Percentiles rank a stretch among this genome's conserved stretches.
These are phyloP conservation scores for Salix caprea DNA, from an alignment of 345 rosid species.

Conservation along the genomic window DNA sequence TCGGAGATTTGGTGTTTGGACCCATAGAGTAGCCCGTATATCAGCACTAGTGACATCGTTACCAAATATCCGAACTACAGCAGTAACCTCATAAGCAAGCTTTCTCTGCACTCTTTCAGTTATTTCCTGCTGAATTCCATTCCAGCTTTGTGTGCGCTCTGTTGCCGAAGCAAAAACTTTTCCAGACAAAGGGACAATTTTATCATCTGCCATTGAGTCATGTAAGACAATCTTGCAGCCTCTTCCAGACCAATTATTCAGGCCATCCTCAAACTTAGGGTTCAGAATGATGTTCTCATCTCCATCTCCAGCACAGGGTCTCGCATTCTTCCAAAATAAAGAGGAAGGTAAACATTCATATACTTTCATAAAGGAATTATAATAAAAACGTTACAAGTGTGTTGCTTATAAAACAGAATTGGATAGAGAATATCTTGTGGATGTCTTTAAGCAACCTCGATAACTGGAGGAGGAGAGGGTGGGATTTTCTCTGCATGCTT, in stretches of 20 bases:
- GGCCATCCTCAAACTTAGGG: slow-evolving; percentile 75
- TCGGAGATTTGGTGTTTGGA: slow-evolving; percentile 55
- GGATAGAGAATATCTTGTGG: not conserved
- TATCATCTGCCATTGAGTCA: slow-evolving; percentile 74
- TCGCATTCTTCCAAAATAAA: slow-evolving; percentile 5
- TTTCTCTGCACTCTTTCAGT: slow-evolving; percentile 71
- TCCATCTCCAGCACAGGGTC: slow-evolving; percentile 22
- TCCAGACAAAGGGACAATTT: slow-evolving; percentile 64
- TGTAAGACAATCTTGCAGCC: slow-evolving; percentile 75
- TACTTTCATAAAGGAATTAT: not conserved
- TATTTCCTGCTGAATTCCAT: slow-evolving; percentile 86
- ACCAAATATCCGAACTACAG: slow-evolving; percentile 73
- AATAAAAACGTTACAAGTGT: no score
- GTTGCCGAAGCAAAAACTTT: slow-evolving; percentile 71
- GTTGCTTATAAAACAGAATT: not conserved
- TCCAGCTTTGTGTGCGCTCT: slow-evolving; percentile 83
- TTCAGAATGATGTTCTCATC: slow-evolving; percentile 61
- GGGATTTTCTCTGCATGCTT: no score
- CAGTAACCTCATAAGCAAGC: slow-evolving; percentile 61
- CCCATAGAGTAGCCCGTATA: slow-evolving; percentile 71
- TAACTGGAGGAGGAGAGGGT: no score
- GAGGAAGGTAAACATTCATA: not conserved
- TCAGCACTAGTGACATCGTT: slow-evolving; percentile 49
- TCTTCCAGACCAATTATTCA: slow-evolving; percentile 87
- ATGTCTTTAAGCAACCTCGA: no score